Base-by-base conservation (phyloP, 2,329 filamentous ascomycete genomes). In the Ophiocordyceps camponoti-leonardi region DNA sequence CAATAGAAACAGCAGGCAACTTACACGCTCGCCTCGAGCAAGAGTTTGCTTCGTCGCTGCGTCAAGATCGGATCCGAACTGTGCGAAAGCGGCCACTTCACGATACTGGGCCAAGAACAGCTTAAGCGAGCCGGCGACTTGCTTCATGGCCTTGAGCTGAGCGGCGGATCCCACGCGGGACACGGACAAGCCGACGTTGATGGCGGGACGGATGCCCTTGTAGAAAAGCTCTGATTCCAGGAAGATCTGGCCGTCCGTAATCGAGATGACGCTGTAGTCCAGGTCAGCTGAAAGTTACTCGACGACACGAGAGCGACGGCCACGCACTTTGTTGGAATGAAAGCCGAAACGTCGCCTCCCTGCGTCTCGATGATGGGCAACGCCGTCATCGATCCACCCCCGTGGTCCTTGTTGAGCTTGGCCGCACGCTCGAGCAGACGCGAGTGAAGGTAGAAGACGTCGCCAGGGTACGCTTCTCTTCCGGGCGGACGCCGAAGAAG, bases 41-140 rank as follows among this genome's bases (percentile, higher is more conserved):
- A 98, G 82, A 52, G 90, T 96, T 77, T 96, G 92, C 83, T 95
- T 96, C 70, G 92, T 98, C 58, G 92, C 80, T 59, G 92, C 92
- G 74, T 98, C 92, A 58, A 98, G 77, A 78, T 98, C 92, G 65
- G 92, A 98, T 83, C 92, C 92, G 80, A 98, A 98, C 75, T 98
- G 92, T 60, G 92, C 90, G 73, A 98, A 98, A 59, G 92, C 92
- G 62, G 92, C 92, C 53, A 98, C 92, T 73, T 98, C 92, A 92
- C 92, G 92, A 81, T 98, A 98, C 77, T 98, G 92, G 61, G 92
- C 92, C 84, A 98, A 86, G 87, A 96, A 98, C 60, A 98, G 87
- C 82, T 98, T 98, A 65, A 98, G 78, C 58, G 90, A 96, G 80
- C 92, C 92, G 63, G 92, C 92, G 61, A 98, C 92, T 79, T 98